Conservation (phyloP, 257 asterid species). For the Ajuga chamaepitys region DNA sequence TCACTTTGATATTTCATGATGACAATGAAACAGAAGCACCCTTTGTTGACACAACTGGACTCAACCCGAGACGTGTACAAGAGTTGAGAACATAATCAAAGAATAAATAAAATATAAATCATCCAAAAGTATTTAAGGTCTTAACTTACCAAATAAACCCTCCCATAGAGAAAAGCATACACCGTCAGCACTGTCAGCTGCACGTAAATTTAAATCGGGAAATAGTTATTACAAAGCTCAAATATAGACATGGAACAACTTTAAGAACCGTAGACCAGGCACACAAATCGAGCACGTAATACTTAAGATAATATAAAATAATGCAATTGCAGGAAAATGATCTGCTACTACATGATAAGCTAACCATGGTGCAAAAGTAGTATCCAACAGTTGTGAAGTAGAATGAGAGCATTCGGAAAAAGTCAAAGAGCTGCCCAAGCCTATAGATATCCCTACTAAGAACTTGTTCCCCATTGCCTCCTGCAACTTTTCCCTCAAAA, state of each 20-base stretch:
- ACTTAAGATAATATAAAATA: background rate
- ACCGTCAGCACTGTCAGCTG: slow-evolving; percentile 94
- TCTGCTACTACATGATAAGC: slow-evolving; percentile 17
- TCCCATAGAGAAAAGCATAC: slow-evolving; percentile 88
- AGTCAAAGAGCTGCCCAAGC: slow-evolving; percentile 97
- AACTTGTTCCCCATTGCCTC: slow-evolving; percentile 99
- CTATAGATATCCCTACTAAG: slow-evolving; percentile 94
- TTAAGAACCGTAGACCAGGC: slow-evolving; percentile 7
- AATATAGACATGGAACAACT: background rate
- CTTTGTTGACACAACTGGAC: background rate
- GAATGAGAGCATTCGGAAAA: slow-evolving; percentile 94
- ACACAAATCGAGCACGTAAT: slow-evolving; percentile 4
- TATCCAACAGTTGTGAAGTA: slow-evolving; percentile 96
- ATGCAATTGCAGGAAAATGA: slow-evolving; percentile 9
- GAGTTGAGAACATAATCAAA: background rate
- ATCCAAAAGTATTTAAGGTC: background rate
- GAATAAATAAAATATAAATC: slow-evolving; percentile 3
- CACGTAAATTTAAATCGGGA: slow-evolving; percentile 24
- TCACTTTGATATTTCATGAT: background rate
- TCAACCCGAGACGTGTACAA: slow-evolving; percentile 5
- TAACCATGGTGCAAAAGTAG: slow-evolving; percentile 96
- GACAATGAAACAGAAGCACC: slow-evolving; percentile 2
- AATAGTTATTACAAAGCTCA: slow-evolving; percentile 2
- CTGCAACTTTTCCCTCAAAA: slow-evolving; percentile 99
- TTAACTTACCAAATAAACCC: slow-evolving; percentile 81